These are phyloP conservation scores for Metschnikowia gruessii DNA, from an alignment of 805 yeast species.

Conservation along the genomic window DNA sequence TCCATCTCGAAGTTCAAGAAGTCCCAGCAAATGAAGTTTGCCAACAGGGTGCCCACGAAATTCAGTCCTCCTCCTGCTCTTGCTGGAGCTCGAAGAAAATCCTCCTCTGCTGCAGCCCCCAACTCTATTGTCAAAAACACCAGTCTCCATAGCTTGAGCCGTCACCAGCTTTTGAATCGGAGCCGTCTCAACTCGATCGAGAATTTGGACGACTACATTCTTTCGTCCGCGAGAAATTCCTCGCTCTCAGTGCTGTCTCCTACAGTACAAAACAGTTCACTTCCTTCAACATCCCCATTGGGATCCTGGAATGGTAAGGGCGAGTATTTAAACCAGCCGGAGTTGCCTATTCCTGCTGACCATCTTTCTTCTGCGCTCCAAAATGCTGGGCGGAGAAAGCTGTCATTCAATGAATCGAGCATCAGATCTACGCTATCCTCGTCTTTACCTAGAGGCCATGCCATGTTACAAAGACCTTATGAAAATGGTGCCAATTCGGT, in stretches of 20 bases:
- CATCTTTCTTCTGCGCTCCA: conserved; percentile 21
- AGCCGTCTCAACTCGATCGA: conserved; percentile 43
- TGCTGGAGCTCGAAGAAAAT: conserved; percentile 25
- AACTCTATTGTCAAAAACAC: conserved; percentile 20
- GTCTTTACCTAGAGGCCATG: conserved; percentile 19
- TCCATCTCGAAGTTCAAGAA: conserved; percentile 14
- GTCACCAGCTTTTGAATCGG: conserved; percentile 35
- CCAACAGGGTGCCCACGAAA: conserved; percentile 41
- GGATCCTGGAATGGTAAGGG: conserved; percentile 23
- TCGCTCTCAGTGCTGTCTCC: conserved; percentile 35
- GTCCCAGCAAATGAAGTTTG: conserved; percentile 41
- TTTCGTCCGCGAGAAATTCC: conserved; percentile 40
- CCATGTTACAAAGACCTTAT: conserved; percentile 5
- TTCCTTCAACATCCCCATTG: conserved; percentile 25
- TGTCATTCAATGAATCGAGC: conserved; percentile 43
- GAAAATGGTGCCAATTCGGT: conserved; percentile 1
- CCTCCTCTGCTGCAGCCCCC: conserved; percentile 26
- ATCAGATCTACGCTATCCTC: conserved; percentile 42
- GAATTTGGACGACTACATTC: conserved; percentile 40
- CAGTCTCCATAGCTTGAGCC: conserved; percentile 20
- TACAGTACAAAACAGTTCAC: conserved; percentile 19
- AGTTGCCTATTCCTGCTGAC: conserved; percentile 20
- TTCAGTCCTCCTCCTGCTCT: conserved; percentile 38
- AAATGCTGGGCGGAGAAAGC: conserved; percentile 31
- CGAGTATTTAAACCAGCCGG: conserved; percentile 8